Percentiles rank a stretch among this genome's conserved stretches.
phyloP scores from a whole-genome alignment of 139 green algal species.

The Micromonas pusilla region DNA sequence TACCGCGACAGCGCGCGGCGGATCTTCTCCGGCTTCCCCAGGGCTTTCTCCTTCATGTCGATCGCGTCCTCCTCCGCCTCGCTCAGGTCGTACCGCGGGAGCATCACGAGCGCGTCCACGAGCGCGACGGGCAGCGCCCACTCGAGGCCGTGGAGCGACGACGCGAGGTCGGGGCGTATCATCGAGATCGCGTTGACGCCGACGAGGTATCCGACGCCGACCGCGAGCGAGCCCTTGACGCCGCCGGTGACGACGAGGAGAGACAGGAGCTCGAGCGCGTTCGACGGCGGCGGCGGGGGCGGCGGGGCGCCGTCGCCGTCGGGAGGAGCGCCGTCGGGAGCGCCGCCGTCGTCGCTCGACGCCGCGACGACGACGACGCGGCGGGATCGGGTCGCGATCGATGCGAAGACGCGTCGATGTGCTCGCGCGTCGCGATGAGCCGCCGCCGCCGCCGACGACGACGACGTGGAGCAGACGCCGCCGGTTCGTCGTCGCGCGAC shows the following conservation, averaged over 20 bases:
- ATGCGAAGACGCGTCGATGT: too few species aligned
- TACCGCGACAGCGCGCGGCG: not conserved
- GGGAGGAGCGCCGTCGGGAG: too few species aligned
- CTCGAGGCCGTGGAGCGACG: not conserved
- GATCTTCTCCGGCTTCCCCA: not conserved
- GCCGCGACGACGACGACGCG: too few species aligned
- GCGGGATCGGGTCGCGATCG: too few species aligned
- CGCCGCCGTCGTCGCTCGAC: too few species aligned
- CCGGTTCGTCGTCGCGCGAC: too few species aligned
- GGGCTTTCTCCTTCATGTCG: not conserved
- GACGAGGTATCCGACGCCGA: not conserved
- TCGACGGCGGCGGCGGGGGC: too few species aligned
- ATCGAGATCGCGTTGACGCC: not conserved
- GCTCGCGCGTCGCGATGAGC: too few species aligned
- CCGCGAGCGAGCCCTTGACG: conserved; percentile 7
- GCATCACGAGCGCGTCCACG: conserved; percentile 11
- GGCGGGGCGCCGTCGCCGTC: too few species aligned
- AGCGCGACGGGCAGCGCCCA: not conserved
- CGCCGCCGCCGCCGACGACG: too few species aligned
- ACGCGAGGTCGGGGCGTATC: not conserved
- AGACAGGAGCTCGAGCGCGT: not conserved
- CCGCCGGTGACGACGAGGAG: not conserved
- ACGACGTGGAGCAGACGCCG: too few species aligned
- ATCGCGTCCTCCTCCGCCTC: not conserved
- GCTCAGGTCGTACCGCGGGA: not conserved